phyloP scores from a whole-genome alignment of 208 protist species.

The Leishmania gerbilli region DNA sequence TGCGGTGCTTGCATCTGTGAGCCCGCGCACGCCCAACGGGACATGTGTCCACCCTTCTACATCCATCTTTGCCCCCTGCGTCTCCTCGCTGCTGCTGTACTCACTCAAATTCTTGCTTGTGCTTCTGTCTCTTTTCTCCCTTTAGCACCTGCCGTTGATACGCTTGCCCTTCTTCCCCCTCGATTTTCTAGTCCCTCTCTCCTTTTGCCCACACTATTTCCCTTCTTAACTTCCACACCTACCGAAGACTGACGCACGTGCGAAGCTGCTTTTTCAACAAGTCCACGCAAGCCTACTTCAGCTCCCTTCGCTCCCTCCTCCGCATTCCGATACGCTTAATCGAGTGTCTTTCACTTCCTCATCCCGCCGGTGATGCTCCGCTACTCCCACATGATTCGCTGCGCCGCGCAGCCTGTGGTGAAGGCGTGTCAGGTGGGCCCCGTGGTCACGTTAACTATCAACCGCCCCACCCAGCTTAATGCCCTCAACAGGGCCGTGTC shows the following conservation, averaged over 20 bases:
- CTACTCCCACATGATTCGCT: conserved; percentile 36
- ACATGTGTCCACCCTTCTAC: neutral
- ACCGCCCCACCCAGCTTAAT: conserved; percentile 94
- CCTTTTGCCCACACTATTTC: neutral
- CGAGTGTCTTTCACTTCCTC: neutral
- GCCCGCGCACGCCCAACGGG: neutral
- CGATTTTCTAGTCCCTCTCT: neutral
- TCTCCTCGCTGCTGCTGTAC: neutral
- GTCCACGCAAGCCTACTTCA: neutral
- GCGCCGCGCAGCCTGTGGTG: conserved; percentile 52
- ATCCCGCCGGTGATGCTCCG: conserved; percentile 43
- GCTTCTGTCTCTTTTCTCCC: neutral
- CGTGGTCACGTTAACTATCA: conserved; percentile 91
- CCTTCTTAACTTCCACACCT: neutral
- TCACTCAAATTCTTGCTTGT: neutral
- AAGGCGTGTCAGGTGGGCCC: conserved; percentile 51
- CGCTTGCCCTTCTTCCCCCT: neutral
- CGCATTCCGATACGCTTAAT: neutral
- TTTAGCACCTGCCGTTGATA: neutral
- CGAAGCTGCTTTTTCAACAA: neutral
- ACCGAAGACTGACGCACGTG: neutral
- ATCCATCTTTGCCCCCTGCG: neutral
- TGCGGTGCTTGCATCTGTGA: neutral
- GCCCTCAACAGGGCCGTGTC: conserved; percentile 90
- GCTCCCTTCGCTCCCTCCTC: neutral